A percentile compares a stretch with the other conserved stretches of the same genome.
phyloP scores from a whole-genome alignment of 148 eudicot genomes.

The Mesembryanthemum crystallinum region DNA sequence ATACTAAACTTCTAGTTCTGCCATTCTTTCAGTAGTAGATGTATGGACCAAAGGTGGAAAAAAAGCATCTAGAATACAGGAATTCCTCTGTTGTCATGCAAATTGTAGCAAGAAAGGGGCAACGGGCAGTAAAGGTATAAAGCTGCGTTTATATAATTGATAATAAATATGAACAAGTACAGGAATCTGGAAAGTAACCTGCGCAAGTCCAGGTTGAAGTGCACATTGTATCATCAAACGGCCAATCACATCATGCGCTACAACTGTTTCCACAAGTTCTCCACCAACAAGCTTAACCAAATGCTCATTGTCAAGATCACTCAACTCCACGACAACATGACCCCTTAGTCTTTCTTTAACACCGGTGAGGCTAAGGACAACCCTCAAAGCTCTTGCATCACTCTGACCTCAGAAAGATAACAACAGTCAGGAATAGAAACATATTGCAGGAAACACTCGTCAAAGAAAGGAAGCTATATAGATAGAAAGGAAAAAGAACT shows the following conservation, averaged over 20 bases:
- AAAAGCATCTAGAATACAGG: no score
- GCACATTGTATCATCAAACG: conserved; percentile 98
- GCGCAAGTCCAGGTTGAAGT: conserved; percentile 98
- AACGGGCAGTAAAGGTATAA: neutral
- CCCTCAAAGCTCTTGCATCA: conserved; percentile 94
- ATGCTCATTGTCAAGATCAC: conserved; percentile 96
- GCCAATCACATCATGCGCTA: conserved; percentile 97
- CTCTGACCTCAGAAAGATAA: conserved; percentile 44
- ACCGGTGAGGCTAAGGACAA: conserved; percentile 90
- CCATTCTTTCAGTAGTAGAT: no score
- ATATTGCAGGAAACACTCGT: neutral
- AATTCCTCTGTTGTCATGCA: neutral
- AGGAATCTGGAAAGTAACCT: conserved; percentile 44
- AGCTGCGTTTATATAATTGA: neutral
- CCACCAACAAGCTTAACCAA: conserved; percentile 97
- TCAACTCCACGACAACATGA: conserved; percentile 95
- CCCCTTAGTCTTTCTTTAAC: conserved; percentile 87
- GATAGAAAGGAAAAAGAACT: neutral
- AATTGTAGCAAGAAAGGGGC: neutral
- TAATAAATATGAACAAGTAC: neutral
- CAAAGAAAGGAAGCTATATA: neutral
- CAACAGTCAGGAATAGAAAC: conserved; percentile 12
- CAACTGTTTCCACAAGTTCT: conserved; percentile 84
- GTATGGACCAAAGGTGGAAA: no score
- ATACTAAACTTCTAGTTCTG: no score